Evolutionary conservation across 2,329 filamentous ascomycete genomes (phyloP), one percentile per base, ranked within the genome.

Genomic region (Achaetomium macrosporum): DNA sequence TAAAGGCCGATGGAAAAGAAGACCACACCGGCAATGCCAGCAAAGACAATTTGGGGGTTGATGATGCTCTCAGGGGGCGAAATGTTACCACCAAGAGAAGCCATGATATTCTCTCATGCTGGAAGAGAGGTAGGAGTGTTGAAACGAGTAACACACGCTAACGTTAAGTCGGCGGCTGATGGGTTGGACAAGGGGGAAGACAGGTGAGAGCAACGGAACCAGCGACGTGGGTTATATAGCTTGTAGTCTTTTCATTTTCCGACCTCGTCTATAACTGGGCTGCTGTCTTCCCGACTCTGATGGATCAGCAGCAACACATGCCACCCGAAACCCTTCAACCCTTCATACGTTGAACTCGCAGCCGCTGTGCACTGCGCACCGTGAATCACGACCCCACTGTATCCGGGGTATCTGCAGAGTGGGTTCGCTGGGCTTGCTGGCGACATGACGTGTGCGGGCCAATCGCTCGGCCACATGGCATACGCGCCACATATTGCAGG

Each of bases 91-190:
- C 77, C 81, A 84, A 75, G 81, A 84, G 72, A 84, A 84, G 75
- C 81, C 82, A 84, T 85, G 82, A 66, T 84, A 84, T 73, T 84
- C 81, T 83, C 81, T 80, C 82, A 84, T 84, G 73, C 65, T 69
- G 63, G 59, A 25, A 52, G 36, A 42, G 42, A 19, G 50, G 31
- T n/a, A 20, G n/a, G 16, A 19, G 35, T 39, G 45, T 42, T 42
- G 45, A 46, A 55, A 47, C n/a, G 33, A 16, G 46, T 33, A 15
- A n/a, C n/a, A 15, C 35, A 19, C 29, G 13, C 35, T 7, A 15
- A 13, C 15, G 46, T 35, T 19, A 11, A 35, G 39, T 8, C 6
- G 16, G n/a, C 17, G 40, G 19, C 9, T 20, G 25, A 48, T 20
- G 16, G 36, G 47, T 42, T 10, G 30, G 19, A n/a, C 30, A 20